phyloP scores from a whole-genome alignment of 306 rosid genomes.

The Vigna radiata region DNA sequence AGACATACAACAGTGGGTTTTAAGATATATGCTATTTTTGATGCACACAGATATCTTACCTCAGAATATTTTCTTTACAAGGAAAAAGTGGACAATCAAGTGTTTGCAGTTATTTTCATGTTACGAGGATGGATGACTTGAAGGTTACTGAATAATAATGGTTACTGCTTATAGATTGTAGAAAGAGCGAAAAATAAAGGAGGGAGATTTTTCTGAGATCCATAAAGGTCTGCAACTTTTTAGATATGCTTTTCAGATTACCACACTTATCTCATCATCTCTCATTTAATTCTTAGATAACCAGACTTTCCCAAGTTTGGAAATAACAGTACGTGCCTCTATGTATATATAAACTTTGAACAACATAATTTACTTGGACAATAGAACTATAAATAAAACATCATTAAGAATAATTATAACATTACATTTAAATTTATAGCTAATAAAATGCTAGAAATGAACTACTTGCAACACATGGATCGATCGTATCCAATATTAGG shows the following conservation, averaged over 20 bases:
- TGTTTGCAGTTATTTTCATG: conserved; percentile 19
- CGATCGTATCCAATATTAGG: conserved; percentile 29
- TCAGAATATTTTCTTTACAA: conserved; percentile 7
- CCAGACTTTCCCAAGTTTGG: background rate
- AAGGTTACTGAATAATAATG: conserved; percentile 2
- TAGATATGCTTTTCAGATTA: conserved; percentile 11
- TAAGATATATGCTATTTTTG: background rate
- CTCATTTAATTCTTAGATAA: background rate
- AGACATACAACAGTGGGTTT: background rate
- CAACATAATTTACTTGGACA: conserved; percentile 1
- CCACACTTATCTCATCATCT: background rate
- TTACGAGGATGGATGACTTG: conserved; percentile 26
- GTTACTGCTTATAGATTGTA: background rate
- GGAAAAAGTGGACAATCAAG: conserved; percentile 14
- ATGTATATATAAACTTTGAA: background rate
- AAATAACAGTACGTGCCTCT: background rate
- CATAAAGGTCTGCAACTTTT: conserved; percentile 37
- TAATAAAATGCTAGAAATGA: conserved; percentile 65
- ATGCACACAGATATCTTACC: conserved; percentile 2
- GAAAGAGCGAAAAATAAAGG: background rate
- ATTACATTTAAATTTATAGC: conserved; percentile 57
- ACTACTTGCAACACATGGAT: conserved; percentile 46
- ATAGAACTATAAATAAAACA: conserved; percentile 46
- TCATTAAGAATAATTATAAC: conserved; percentile 62
- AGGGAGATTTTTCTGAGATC: background rate